Percentiles rank a stretch among this genome's conserved stretches.
phyloP scores from a whole-genome alignment of 2,329 filamentous ascomycete species.

The Myriosclerotinia scirpicola region DNA sequence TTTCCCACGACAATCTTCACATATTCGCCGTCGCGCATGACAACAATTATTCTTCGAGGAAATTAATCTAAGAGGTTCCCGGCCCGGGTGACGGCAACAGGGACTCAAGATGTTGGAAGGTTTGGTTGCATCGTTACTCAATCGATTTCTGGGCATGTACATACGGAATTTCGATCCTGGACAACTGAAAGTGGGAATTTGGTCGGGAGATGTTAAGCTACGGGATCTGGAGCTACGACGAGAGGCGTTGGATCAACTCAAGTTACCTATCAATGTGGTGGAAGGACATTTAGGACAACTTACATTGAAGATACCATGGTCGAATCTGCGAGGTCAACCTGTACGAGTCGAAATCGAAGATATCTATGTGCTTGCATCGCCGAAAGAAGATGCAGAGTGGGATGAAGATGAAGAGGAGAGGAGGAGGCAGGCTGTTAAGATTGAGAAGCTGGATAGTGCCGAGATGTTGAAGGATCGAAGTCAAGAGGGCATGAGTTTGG shows the following conservation, averaged over 20 bases:
- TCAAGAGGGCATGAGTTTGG: slow-evolving; percentile 87
- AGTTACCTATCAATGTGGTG: slow-evolving; percentile 92
- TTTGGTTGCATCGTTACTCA: slow-evolving; percentile 93
- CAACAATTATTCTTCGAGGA: slow-evolving; percentile 23
- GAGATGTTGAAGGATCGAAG: slow-evolving; percentile 91
- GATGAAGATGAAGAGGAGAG: slow-evolving; percentile 89
- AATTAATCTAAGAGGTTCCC: slow-evolving; percentile 44
- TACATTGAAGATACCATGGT: slow-evolving; percentile 94
- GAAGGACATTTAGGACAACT: slow-evolving; percentile 92
- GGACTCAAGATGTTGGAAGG: slow-evolving; percentile 85
- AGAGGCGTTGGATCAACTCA: slow-evolving; percentile 95
- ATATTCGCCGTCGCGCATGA: slow-evolving; percentile 30
- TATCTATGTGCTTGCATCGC: slow-evolving; percentile 92
- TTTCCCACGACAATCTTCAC: slow-evolving; percentile 3
- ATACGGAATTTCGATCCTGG: slow-evolving; percentile 99
- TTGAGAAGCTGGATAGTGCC: slow-evolving; percentile 96
- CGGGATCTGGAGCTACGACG: slow-evolving; percentile 87
- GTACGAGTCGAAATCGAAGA: slow-evolving; percentile 95
- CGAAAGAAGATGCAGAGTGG: slow-evolving; percentile 92
- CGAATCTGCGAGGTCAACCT: slow-evolving; percentile 89
- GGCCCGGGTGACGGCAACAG: slow-evolving; percentile 71
- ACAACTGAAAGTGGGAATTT: slow-evolving; percentile 97
- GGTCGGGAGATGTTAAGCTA: slow-evolving; percentile 97
- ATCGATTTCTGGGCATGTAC: slow-evolving; percentile 99
- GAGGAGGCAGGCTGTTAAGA: slow-evolving; percentile 87